A percentile compares a stretch with the other conserved stretches of the same genome.
Conservation (phyloP, 192 early-diverging fungal species). For the Backusella liffmaniae region DNA sequence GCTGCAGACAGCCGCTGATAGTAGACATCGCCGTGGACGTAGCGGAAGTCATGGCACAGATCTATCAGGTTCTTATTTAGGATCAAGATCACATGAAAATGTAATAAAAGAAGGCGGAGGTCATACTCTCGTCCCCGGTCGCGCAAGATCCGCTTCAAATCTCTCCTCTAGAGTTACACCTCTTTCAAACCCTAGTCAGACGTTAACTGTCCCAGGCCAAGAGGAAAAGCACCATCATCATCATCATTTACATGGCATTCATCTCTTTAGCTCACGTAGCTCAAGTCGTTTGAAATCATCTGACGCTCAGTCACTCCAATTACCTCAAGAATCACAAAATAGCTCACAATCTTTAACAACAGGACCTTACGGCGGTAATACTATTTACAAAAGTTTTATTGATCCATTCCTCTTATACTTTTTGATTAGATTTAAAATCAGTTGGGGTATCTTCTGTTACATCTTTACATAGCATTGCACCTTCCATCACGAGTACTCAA, state of each 20-base stretch:
- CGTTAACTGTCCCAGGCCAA: background rate
- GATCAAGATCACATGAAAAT: conserved; percentile 22
- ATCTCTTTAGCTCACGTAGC: conserved; percentile 29
- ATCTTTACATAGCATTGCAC: conserved; percentile 38
- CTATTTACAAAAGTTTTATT: background rate
- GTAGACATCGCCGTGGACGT: conserved; percentile 7
- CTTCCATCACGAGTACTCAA: conserved; percentile 32
- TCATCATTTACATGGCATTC: conserved; percentile 17
- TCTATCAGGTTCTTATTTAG: background rate
- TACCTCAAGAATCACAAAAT: background rate
- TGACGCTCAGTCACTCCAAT: background rate
- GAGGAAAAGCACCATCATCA: background rate
- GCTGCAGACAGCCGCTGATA: background rate
- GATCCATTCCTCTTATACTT: background rate
- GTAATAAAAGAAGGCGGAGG: conserved; percentile 13
- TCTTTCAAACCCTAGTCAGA: background rate
- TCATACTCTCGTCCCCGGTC: background rate
- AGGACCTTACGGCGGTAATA: background rate
- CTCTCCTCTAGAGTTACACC: background rate
- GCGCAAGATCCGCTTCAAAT: conserved; percentile 11
- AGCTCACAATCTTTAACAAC: background rate
- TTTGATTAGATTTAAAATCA: conserved; percentile 1
- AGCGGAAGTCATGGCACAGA: conserved; percentile 17
- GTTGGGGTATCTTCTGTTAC: background rate
- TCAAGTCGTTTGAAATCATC: conserved; percentile 1